phyloP scores from a whole-genome alignment of 1,139 yeast species.

The Pichia kudriavzevii region DNA sequence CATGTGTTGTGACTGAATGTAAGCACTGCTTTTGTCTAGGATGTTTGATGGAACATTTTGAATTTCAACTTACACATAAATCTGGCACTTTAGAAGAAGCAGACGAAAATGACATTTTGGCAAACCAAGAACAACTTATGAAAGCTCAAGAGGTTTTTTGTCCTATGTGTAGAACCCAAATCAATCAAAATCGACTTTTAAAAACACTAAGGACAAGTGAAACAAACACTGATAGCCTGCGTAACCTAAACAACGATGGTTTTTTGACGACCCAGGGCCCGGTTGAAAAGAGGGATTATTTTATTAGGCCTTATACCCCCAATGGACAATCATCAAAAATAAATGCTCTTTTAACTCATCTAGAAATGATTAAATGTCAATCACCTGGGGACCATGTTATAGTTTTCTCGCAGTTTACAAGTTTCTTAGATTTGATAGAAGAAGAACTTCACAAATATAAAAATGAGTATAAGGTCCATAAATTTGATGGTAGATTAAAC shows the following conservation, averaged over 20 bases:
- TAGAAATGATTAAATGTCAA: conserved; percentile 45
- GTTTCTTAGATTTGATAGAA: conserved; percentile 71
- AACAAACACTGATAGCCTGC: conserved; percentile 1
- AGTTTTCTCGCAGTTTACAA: conserved; percentile 87
- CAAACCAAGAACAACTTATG: conserved; percentile 1
- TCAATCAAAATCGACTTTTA: conserved; percentile 39
- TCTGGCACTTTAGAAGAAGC: not conserved
- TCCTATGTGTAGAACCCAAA: conserved; percentile 50
- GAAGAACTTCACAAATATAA: conserved; percentile 43
- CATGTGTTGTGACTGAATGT: conserved; percentile 67
- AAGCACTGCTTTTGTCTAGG: conserved; percentile 71
- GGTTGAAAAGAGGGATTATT: conserved; percentile 16
- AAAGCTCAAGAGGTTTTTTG: conserved; percentile 34
- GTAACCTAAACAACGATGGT: conserved; percentile 4
- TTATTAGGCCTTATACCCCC: conserved; percentile 39
- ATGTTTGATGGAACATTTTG: conserved; percentile 68
- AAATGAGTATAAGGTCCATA: conserved; percentile 42
- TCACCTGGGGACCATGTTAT: conserved; percentile 67
- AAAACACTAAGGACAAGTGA: conserved; percentile 24
- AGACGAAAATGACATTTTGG: not conserved
- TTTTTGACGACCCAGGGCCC: conserved; percentile 14
- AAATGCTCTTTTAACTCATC: conserved; percentile 57
- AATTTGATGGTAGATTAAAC: conserved; percentile 77
- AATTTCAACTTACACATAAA: conserved; percentile 26
- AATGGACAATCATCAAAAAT: conserved; percentile 63